phyloP scores from a whole-genome alignment of 176 grass and related monocot species.

The Elaeis guineensis region DNA sequence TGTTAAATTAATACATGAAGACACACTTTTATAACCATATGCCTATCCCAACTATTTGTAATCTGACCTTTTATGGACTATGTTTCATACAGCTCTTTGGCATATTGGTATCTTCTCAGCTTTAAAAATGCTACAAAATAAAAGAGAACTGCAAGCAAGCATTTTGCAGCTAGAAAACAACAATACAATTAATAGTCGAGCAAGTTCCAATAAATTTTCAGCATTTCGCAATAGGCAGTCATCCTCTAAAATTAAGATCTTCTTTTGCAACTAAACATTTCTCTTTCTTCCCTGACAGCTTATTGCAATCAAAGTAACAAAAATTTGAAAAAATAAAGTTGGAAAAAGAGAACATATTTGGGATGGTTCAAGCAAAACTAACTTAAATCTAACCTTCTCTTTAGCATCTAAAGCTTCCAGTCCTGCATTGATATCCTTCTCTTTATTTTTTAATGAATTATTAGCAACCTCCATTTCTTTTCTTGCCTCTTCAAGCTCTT shows the following conservation, averaged over 20 bases:
- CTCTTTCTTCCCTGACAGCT: conserved; percentile 45
- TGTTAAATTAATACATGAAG: too few species aligned
- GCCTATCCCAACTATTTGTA: too few species aligned
- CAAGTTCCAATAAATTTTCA: neutral
- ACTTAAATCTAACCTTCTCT: conserved; percentile 46
- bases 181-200: too few species aligned
- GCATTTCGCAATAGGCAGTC: conserved; percentile 2
- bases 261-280: conserved; percentile 44
- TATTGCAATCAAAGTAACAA: conserved; percentile 41
- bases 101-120: too few species aligned
- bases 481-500: conserved; percentile 69
- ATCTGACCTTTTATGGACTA: too few species aligned
- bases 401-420: conserved; percentile 41
- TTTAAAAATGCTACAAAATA: too few species aligned
- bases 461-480: conserved; percentile 38
- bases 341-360: neutral
- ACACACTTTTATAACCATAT: too few species aligned
- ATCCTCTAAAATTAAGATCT: conserved; percentile 50
- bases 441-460: conserved; percentile 51
- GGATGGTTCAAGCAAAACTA: neutral
- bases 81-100: too few species aligned
- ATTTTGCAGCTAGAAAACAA: too few species aligned
- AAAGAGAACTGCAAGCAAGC: too few species aligned
- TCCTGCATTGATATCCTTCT: conserved; percentile 55
- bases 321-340: conserved; percentile 1